Percentiles rank a stretch among this genome's conserved stretches.
phyloP scores from a whole-genome alignment of 2,329 filamentous ascomycete species.

The Trichophyton rubrum region DNA sequence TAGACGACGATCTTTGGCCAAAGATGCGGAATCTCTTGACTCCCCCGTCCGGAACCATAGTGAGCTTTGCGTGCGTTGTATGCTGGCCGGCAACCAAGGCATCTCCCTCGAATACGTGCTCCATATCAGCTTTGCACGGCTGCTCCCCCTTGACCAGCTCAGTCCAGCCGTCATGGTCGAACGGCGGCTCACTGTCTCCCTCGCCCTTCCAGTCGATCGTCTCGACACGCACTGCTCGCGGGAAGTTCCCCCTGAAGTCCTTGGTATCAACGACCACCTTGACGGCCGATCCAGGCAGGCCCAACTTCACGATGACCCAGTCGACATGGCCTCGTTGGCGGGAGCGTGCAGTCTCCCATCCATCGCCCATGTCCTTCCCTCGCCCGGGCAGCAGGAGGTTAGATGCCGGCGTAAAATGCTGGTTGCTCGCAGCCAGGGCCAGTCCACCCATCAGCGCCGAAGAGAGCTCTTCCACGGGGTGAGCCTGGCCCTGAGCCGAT shows the following conservation, averaged over 20 bases:
- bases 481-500: not conserved
- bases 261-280: constrained; percentile 34
- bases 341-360: constrained; percentile 33
- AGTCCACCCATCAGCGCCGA: constrained; percentile 32
- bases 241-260: constrained; percentile 36
- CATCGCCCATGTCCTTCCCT: constrained; percentile 35
- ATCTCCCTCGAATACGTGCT: constrained; percentile 29
- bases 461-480: constrained; percentile 28
- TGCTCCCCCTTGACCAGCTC: constrained; percentile 27
- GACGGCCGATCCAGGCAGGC: constrained; percentile 27
- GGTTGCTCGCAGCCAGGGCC: constrained; percentile 28
- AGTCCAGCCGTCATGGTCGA: constrained; percentile 27
- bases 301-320: constrained; percentile 31
- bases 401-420: constrained; percentile 31
- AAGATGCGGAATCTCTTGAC: constrained; percentile 76
- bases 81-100: constrained; percentile 54
- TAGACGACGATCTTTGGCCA: constrained; percentile 40
- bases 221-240: constrained; percentile 29
- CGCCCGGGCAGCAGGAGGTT: constrained; percentile 33
- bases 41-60: constrained; percentile 86
- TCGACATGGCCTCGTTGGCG: constrained; percentile 30
- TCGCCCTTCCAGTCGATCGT: constrained; percentile 18
- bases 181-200: constrained; percentile 20
- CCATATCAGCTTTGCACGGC: constrained; percentile 28
- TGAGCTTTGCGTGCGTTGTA: constrained; percentile 82